phyloP scores from a whole-genome alignment of 2,329 filamentous ascomycete genomes.

The Talaromyces verruculosus region DNA sequence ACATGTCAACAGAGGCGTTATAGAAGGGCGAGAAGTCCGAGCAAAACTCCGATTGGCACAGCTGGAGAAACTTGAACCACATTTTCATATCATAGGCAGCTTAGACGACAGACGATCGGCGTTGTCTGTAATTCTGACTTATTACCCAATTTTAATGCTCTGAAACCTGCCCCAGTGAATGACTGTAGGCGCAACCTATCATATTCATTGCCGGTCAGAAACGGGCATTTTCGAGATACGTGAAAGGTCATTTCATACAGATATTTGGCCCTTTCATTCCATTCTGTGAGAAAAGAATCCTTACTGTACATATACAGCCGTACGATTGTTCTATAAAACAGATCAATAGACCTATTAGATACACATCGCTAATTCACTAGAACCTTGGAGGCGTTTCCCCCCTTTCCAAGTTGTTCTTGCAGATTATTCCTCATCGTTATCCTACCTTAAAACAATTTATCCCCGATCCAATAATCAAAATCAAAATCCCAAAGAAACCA shows the following conservation, averaged over 20 bases:
- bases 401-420: not conserved
- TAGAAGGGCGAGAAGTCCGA: slow-evolving; percentile 4
- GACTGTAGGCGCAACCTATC: not conserved
- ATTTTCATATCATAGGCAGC: not conserved
- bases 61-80: not conserved
- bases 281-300: not conserved
- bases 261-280: not conserved
- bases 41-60: slow-evolving; percentile 4
- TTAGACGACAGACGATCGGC: not conserved
- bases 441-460: not conserved
- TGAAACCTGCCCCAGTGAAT: not conserved
- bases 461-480: not conserved
- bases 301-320: not conserved
- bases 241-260: not conserved
- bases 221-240: not conserved
- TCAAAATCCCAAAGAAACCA: not conserved
- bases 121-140: not conserved
- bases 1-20: not conserved
- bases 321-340: not conserved
- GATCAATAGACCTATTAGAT: not conserved
- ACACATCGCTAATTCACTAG: no score
- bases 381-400: not conserved
- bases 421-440: not conserved
- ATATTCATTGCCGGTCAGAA: not conserved
- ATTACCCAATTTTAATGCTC: not conserved